Evolutionary conservation across 805 yeast species (phyloP).

Genomic region (Clavispora vitiphila): DNA sequence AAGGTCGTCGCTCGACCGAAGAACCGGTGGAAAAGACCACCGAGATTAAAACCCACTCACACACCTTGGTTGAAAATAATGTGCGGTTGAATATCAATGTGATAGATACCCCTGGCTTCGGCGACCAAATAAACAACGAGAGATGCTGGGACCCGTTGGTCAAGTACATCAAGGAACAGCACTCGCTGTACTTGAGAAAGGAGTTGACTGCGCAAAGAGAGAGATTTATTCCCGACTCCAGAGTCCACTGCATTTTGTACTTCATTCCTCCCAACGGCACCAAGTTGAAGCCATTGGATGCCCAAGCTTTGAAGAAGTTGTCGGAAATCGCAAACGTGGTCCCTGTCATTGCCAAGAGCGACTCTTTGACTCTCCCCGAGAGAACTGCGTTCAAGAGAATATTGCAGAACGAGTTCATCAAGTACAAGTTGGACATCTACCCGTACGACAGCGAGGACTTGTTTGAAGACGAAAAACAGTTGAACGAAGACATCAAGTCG

Average conservation of each 20-base stretch:
- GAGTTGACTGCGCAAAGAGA: slow-evolving; percentile 95
- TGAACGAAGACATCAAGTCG: slow-evolving; percentile 66
- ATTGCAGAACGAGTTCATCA: slow-evolving; percentile 70
- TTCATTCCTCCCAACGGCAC: slow-evolving; percentile 79
- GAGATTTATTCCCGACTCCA: slow-evolving; percentile 70
- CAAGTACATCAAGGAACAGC: slow-evolving; percentile 92
- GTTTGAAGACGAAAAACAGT: slow-evolving; percentile 65
- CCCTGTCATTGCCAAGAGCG: slow-evolving; percentile 93
- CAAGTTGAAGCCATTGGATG: slow-evolving; percentile 80
- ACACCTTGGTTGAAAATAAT: slow-evolving; percentile 73
- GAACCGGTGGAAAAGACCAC: slow-evolving; percentile 84
- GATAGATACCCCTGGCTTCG: slow-evolving; percentile 97
- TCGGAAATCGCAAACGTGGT: slow-evolving; percentile 90
- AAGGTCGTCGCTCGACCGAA: slow-evolving; percentile 61
- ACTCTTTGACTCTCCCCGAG: slow-evolving; percentile 82
- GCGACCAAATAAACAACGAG: slow-evolving; percentile 92
- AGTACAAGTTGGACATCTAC: slow-evolving; percentile 70
- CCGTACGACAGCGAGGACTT: slow-evolving; percentile 74
- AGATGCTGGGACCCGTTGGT: slow-evolving; percentile 96
- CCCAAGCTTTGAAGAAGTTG: slow-evolving; percentile 75
- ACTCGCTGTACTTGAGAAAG: slow-evolving; percentile 82
- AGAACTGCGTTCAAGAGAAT: slow-evolving; percentile 71
- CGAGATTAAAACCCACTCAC: slow-evolving; percentile 71
- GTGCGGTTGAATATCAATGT: slow-evolving; percentile 82
- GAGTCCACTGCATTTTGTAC: slow-evolving; percentile 90